Percentiles rank a stretch among this genome's conserved stretches.
Conservation (phyloP, 2,329 filamentous ascomycete species). For the Aspergillus vadensis region DNA sequence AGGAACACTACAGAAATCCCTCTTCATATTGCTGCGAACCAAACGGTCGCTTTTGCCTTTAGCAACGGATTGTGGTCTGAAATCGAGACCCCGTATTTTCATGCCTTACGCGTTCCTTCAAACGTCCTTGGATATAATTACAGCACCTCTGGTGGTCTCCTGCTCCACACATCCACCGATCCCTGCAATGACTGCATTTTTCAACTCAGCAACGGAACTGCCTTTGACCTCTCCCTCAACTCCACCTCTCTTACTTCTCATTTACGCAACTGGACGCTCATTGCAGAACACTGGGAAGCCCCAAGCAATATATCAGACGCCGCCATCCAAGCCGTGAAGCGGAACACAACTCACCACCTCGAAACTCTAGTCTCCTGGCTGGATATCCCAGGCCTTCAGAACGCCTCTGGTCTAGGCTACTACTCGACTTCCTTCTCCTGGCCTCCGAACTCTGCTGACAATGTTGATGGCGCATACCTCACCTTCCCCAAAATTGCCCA, state of each 20-base stretch:
- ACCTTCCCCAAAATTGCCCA: slow-evolving; percentile 19
- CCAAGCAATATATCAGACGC: slow-evolving; percentile 23
- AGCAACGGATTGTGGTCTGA: not conserved
- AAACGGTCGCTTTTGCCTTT: not conserved
- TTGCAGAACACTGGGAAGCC: slow-evolving; percentile 26
- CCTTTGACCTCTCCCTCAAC: slow-evolving; percentile 1
- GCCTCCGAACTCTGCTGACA: slow-evolving; percentile 8
- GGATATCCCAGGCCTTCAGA: slow-evolving; percentile 20
- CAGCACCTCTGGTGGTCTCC: not conserved
- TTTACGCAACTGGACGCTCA: slow-evolving; percentile 19
- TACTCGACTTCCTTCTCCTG: slow-evolving; percentile 21
- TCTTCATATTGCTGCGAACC: not conserved
- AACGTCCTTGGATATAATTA: slow-evolving; percentile 14
- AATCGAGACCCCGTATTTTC: not conserved
- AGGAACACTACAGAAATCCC: not conserved
- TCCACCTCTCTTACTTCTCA: not conserved
- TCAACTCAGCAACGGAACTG: slow-evolving; percentile 17
- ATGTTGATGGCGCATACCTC: slow-evolving; percentile 23
- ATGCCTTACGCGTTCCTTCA: not conserved
- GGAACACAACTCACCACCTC: slow-evolving; percentile 26
- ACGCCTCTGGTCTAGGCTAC: slow-evolving; percentile 25
- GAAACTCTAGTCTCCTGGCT: slow-evolving; percentile 22
- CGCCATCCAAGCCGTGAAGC: slow-evolving; percentile 17
- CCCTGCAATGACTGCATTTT: slow-evolving; percentile 1
- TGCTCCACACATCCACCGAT: slow-evolving; percentile 12